Evolutionary conservation across 352 stramenopile species (phyloP).

Genomic region (Elongisporangium prolatum): DNA sequence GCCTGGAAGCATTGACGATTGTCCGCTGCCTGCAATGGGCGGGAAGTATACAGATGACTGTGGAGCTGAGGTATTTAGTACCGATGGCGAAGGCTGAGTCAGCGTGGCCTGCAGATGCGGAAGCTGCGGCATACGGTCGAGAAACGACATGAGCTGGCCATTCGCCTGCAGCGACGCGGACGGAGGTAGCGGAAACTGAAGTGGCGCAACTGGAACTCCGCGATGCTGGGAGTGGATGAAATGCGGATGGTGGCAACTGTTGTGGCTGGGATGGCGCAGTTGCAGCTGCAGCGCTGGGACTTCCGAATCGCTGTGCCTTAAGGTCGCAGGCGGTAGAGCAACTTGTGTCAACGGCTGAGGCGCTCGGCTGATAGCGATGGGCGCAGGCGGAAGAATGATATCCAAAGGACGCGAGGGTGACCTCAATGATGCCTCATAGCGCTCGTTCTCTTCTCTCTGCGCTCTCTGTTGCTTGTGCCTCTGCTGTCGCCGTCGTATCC

Average conservation of each 20-base stretch:
- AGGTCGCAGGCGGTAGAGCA: conserved; percentile 7
- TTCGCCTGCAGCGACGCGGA: conserved; percentile 6
- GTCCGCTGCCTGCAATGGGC: not conserved
- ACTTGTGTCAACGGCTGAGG: conserved; percentile 2
- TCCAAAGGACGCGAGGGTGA: not conserved
- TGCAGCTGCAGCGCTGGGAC: conserved; percentile 17
- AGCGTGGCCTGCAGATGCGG: conserved; percentile 54
- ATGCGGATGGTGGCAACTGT: not conserved
- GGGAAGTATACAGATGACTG: not conserved
- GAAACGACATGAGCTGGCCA: conserved; percentile 12
- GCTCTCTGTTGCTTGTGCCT: conserved; percentile 17
- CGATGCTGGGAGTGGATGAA: conserved; percentile 4
- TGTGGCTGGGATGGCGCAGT: conserved; percentile 10
- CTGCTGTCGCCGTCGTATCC: conserved; percentile 32
- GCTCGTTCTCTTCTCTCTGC: conserved; percentile 5
- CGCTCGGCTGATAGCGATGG: conserved; percentile 6
- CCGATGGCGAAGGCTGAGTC: conserved; percentile 26
- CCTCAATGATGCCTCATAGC: not conserved
- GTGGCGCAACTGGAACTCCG: conserved; percentile 9
- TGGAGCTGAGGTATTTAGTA: conserved; percentile 30
- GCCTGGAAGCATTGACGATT: not conserved
- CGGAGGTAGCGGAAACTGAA: conserved; percentile 36
- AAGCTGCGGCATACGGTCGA: conserved; percentile 31
- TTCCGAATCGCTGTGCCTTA: conserved; percentile 8
- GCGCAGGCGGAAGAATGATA: not conserved